Base-by-base conservation (phyloP, 73 alveolate genomes). In the Paramecium sexaurelia region DNA sequence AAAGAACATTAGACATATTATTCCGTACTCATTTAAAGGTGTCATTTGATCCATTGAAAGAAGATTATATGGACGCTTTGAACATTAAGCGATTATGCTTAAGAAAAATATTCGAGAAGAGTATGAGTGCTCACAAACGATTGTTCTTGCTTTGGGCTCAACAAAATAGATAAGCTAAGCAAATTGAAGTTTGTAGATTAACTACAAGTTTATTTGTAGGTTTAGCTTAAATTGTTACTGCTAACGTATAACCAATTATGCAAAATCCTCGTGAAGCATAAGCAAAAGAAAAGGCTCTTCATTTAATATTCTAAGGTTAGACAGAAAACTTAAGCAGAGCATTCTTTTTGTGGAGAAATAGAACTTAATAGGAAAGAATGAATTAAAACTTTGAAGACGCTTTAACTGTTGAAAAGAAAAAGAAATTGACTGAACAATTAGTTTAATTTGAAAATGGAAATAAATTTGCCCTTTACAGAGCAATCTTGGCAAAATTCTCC, bases 1-100 rank as follows among this genome's bases (percentile, higher is more conserved):
- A 78, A 24, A 78, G 90, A 78, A 24, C 40, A 0, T 36, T 78
- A 11, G 90, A 78, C 1, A 43, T 29, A 7, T 20, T 78, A 6
- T 78, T 78, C 75, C 73, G 19, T 6, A 7, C 24, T 17, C 43
- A 41, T 26, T 22, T 78, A 22, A 78, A 78, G 9, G 68, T 24
- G 4, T 78, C 90, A 37, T 78, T 78, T 43, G 90, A 78, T 10
- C 90, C 90, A 45, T 41, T 78, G 39, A 78, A 78, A 43, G 90
- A 78, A 11, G 90, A 40, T 6, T 78, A 78, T 20, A 29, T 39
- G 68, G 73, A 45, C 10, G 90, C 90, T 43, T 45, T 3, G 55
- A 78, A 78, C 13, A 26, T 43, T 1, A 78, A 78, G 75, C 39
- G 90, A 78, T 9, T 29, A 29, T 78, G 90, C 7, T 13, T 78